Base-by-base conservation (phyloP, 1,284 basidiomycete genomes). In the Microbotryum lychnidis-dioicae region DNA sequence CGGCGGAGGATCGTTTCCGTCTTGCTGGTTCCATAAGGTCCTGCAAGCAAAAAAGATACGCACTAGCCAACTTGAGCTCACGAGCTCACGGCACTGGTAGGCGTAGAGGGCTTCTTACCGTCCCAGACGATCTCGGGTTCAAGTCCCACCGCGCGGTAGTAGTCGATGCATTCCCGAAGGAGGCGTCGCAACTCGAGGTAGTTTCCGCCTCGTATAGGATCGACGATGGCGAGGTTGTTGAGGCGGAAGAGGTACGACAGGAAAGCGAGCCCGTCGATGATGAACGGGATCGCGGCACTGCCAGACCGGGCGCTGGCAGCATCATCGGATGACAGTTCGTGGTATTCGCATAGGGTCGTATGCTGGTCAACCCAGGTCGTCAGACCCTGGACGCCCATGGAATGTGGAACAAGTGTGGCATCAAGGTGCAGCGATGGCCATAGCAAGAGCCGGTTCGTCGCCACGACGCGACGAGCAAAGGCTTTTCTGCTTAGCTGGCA, bases 371-470 rank as follows among this genome's bases (percentile, higher is more conserved):
- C 37, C 48, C 49, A 69, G 2, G 58, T 50, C 2, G 65, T 66
- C 4, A 69, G 21, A 3, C 67, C 65, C 50, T 66, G 61, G 0
- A 69, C 67, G 23, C 67, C 67, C 67, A 69, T 69, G 37, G 12
- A 37, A 10, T 16, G 37, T 12, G 37, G 37, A 37, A 9, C 12
- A 37, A 12, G 37, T 37, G 37, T 37, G 37, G 37, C 14, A 37
- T 37, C 37, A 37, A 12, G 37, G 37, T 37, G 2, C 14, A 37
- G 37, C 37, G 27, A 27, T 27, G 27, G 27, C 27, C 25, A 25
- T 2, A 25, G 27, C 27, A 27, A 4, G 27, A 27, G 27, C 3
- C 27, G 6, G 27, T 27, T 27, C 27, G 27, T 27, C 27, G 27
- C 27, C 27, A 27, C 27, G 27, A 27, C 27, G 27, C 27, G 27